These are phyloP conservation scores for Vanrija sp. DNA, from an alignment of 1,284 basidiomycete genomes.

Conservation along the genomic window DNA sequence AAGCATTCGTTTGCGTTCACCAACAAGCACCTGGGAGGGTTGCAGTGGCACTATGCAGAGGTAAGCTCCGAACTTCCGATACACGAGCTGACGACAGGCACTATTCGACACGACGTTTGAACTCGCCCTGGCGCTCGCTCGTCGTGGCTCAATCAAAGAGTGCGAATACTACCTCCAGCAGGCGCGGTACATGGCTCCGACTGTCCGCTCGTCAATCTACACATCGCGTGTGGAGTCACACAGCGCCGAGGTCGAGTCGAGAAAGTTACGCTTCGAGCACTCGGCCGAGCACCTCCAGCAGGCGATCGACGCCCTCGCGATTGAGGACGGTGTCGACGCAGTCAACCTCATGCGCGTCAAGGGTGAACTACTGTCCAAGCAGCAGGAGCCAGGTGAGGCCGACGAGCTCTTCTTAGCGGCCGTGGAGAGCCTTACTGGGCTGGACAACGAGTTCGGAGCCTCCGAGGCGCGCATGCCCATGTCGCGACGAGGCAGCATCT, in stretches of 20 bases:
- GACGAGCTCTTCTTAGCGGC: slow-evolving; percentile 49
- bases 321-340: slow-evolving; percentile 52
- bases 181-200: slow-evolving; percentile 63
- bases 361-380: slow-evolving; percentile 50
- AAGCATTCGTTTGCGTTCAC: slow-evolving; percentile 12
- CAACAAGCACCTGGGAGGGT: slow-evolving; percentile 52
- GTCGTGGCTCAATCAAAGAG: slow-evolving; percentile 72
- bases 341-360: slow-evolving; percentile 61
- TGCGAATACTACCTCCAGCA: slow-evolving; percentile 75
- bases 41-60: slow-evolving; percentile 72
- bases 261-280: slow-evolving; percentile 58
- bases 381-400: slow-evolving; percentile 56
- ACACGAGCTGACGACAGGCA: not conserved
- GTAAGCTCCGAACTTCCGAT: slow-evolving; percentile 12
- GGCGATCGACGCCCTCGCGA: slow-evolving; percentile 49
- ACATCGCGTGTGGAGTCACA: slow-evolving; percentile 61
- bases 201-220: slow-evolving; percentile 63
- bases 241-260: slow-evolving; percentile 64
- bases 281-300: slow-evolving; percentile 56
- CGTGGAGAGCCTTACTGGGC: slow-evolving; percentile 25
- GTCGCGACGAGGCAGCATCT: slow-evolving; percentile 44
- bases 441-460: slow-evolving; percentile 34
- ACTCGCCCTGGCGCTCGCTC: slow-evolving; percentile 60
- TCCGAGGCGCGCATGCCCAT: slow-evolving; percentile 34
- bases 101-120: slow-evolving; percentile 63